These are phyloP conservation scores for Schizothecium vesticola DNA, from an alignment of 495 filamentous ascomycete genomes.

Conservation along the genomic window DNA sequence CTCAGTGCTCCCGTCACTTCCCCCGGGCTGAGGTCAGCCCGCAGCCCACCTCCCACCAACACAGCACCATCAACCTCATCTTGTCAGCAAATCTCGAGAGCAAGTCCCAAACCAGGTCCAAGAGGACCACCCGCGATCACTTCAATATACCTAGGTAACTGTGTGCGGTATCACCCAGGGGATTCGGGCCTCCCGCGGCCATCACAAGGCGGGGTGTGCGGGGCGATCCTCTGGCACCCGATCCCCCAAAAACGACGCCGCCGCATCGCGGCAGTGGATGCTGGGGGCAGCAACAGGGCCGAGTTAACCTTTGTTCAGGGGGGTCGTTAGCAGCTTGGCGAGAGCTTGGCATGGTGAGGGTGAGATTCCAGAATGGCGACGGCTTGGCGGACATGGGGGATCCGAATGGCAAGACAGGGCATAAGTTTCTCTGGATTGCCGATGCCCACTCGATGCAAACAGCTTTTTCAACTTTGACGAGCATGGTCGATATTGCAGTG, in stretches of 20 bases:
- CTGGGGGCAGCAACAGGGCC: slow-evolving; percentile 1
- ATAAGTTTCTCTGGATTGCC: neutral
- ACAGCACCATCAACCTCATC: neutral
- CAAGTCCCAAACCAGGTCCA: neutral
- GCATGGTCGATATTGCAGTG: neutral
- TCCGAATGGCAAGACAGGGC: neutral
- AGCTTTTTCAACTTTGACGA: neutral
- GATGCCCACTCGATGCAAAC: neutral
- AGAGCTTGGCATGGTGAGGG: neutral
- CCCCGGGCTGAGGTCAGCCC: neutral
- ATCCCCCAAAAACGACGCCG: too few relatives aligned
- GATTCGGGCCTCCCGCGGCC: neutral
- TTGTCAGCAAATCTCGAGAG: neutral
- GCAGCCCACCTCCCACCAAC: neutral
- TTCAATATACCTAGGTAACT: neutral
- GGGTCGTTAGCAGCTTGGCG: slow-evolving; percentile 2
- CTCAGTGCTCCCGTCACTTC: too few relatives aligned
- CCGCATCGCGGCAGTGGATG: neutral
- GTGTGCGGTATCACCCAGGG: neutral
- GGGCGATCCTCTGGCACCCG: neutral
- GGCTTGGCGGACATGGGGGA: neutral
- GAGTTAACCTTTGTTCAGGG: neutral
- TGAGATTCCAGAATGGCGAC: neutral
- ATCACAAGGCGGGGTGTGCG: neutral
- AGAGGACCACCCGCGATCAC: neutral